Conservation (phyloP, 805 yeast species). For the Yamadazyma laniorum region DNA sequence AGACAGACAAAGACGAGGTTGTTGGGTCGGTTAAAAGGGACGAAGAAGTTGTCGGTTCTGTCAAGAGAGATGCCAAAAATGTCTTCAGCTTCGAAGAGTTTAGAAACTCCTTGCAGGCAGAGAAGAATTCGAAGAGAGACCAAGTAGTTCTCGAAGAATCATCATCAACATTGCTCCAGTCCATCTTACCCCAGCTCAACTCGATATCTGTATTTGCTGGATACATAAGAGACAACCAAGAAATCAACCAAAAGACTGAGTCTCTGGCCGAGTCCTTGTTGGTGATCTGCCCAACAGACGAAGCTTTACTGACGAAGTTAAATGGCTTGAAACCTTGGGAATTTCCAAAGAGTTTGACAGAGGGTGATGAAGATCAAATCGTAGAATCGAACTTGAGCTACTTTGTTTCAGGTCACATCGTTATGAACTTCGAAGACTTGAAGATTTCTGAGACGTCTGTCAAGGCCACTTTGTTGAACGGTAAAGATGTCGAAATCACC, state of each 20-base stretch:
- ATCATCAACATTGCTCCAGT: conserved; percentile 25
- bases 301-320: conserved; percentile 45
- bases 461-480: conserved; percentile 13
- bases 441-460: conserved; percentile 10
- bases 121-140: conserved; percentile 6
- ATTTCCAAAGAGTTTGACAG: conserved; percentile 54
- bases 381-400: conserved; percentile 51
- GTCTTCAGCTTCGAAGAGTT: conserved; percentile 7
- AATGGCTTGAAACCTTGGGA: conserved; percentile 76
- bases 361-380: conserved; percentile 47
- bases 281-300: conserved; percentile 71
- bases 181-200: conserved; percentile 35
- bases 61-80: conserved; percentile 13
- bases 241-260: conserved; percentile 48
- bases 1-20: conserved; percentile 14
- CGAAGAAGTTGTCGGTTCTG: not conserved
- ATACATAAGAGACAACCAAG: conserved; percentile 64
- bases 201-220: conserved; percentile 61
- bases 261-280: conserved; percentile 42
- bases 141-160: conserved; percentile 14
- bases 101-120: conserved; percentile 6
- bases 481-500: conserved; percentile 18
- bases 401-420: conserved; percentile 65
- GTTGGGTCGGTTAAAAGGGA: conserved; percentile 13
- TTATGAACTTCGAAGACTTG: conserved; percentile 26